Percentiles rank a stretch among this genome's conserved stretches.
These are phyloP conservation scores for Ophiosphaerella narmari DNA, from an alignment of 2,329 filamentous ascomycete species.

Conservation along the genomic window DNA sequence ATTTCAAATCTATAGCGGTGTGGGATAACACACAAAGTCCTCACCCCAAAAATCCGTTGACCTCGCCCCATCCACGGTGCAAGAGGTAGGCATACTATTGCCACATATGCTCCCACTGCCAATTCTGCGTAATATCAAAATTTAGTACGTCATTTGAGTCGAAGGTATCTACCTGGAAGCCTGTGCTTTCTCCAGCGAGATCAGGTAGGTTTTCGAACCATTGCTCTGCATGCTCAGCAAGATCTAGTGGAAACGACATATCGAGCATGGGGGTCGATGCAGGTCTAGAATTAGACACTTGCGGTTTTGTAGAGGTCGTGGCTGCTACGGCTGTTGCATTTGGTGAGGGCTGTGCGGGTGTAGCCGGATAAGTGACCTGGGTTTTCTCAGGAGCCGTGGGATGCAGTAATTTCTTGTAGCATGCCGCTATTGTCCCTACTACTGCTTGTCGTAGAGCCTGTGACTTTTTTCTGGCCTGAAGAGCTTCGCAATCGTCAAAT, in stretches of 20 bases:
- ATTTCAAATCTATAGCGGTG: too few relatives aligned
- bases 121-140: constrained; percentile 12
- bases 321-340: background rate
- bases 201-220: constrained; percentile 18
- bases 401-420: constrained; percentile 17
- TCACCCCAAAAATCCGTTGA: too few relatives aligned
- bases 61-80: too few relatives aligned
- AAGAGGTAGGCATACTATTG: constrained; percentile 6
- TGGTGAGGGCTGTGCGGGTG: background rate
- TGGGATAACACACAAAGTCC: too few relatives aligned
- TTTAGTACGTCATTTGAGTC: constrained; percentile 12
- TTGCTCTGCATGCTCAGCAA: constrained; percentile 12
- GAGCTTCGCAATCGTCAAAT: background rate
- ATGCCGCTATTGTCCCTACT: constrained; percentile 13
- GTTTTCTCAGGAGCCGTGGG: constrained; percentile 5
- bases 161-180: constrained; percentile 10
- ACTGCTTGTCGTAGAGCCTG: constrained; percentile 7
- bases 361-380: constrained; percentile 1
- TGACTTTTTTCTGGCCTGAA: constrained; percentile 3
- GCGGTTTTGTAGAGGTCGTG: constrained; percentile 1
- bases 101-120: constrained; percentile 26
- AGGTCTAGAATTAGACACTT: constrained; percentile 2
- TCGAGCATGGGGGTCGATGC: constrained; percentile 3
- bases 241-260: background rate
- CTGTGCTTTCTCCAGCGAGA: constrained; percentile 13